Base-by-base conservation (phyloP, 805 yeast species). In the Tetrapisispora arboricola region DNA sequence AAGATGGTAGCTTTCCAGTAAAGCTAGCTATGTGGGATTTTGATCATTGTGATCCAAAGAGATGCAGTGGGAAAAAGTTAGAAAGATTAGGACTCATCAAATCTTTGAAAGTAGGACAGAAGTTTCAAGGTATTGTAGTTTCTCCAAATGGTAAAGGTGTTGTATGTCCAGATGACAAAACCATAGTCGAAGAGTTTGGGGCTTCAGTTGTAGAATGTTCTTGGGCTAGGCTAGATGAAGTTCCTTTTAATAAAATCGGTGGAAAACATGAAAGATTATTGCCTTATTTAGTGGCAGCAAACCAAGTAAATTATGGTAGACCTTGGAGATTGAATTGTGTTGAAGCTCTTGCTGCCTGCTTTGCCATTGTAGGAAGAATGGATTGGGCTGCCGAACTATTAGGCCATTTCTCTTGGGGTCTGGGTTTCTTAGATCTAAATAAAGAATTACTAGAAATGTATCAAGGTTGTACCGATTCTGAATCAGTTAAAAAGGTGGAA, bases 121-220 rank as follows among this genome's bases (percentile, higher is more conserved):
- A 87, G 61, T 90, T 85, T 55, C 79, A 73, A 44, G 98, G 98
- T 7, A 61, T 92, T 4, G 85, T 90, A 7, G 94, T 92, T 1
- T 78, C 96, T 19, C 97, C 98, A 0, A 87, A 86, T 55, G 98
- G 96, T 12, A 81, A 79, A 53, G 72, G 76, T 6, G 88, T 86
- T 1, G 95, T 92, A 1, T 85, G 95, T 58, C 97, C 97, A 0
- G 71, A 82, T 49, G 98, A 92, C 59, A 56, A 63, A 31, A 83
- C 75, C 36, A 70, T 85, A 11, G 95, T 87, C 0, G 94, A 83
- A 51, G 69, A 69, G 22, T 57, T 68, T 31, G 98, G 98, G 28
- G 92, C 87, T n/a, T 95, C 98, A 0, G 98, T 92, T 8, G 97
- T 92, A 2, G 98, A 92, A 59, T 90, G 97, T 63, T 86, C 96